phyloP scores from a whole-genome alignment of 139 green algal genomes.

The Coelastrella sp. region DNA sequence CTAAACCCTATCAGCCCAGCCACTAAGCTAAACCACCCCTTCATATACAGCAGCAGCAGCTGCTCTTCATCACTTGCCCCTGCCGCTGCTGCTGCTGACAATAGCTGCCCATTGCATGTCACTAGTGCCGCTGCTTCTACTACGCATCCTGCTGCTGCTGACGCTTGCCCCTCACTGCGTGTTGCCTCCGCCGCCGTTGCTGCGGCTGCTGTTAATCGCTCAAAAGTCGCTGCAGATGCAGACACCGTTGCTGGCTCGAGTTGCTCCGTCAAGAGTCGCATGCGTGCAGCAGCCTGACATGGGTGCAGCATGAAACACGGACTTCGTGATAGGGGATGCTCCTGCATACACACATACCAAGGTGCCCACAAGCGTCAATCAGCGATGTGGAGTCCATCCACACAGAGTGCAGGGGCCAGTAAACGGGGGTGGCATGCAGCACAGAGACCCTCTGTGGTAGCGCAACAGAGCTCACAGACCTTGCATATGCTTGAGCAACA shows the following conservation, averaged over 20 bases:
- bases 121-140: not conserved
- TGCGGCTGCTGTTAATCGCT: not conserved
- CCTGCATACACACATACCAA: not conserved
- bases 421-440: not conserved
- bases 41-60: not conserved
- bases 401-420: not conserved
- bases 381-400: not conserved
- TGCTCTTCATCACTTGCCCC: not conserved
- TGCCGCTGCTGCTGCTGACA: not conserved
- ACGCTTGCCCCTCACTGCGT: not conserved
- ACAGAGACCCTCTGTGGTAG: no score
- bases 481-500: not conserved
- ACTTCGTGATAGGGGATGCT: not conserved
- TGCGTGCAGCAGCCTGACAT: slow-evolving; percentile 5
- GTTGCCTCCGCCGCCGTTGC: not conserved
- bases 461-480: no score
- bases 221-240: not conserved
- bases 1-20: not conserved
- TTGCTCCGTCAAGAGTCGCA: not conserved
- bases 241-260: not conserved
- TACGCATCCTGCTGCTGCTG: not conserved
- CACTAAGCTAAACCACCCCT: not conserved
- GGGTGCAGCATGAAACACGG: slow-evolving; percentile 29
- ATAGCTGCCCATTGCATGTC: not conserved
- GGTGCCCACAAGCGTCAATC: not conserved